These are phyloP conservation scores for Fusarium miscanthi DNA, from an alignment of 2,329 filamentous ascomycete species.

Conservation along the genomic window DNA sequence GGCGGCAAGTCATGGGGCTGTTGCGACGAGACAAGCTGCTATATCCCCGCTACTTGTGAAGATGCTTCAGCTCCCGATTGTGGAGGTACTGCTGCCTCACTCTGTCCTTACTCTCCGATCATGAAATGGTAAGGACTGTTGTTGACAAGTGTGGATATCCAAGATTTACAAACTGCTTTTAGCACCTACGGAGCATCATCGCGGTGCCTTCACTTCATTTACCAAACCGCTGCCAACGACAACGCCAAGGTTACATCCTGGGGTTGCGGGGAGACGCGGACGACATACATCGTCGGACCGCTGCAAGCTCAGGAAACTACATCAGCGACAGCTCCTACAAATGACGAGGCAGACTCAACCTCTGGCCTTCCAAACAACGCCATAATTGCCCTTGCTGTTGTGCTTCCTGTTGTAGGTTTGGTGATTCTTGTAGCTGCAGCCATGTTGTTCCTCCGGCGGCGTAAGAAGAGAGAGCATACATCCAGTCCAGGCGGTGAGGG, in stretches of 20 bases:
- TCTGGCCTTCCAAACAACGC: not conserved
- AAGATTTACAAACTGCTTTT: not conserved
- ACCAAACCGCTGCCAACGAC: not conserved
- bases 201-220: not conserved
- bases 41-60: not conserved
- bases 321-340: not conserved
- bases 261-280: not conserved
- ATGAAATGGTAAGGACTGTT: not conserved
- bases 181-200: not conserved
- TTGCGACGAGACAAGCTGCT: not conserved
- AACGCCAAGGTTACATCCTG: accelerated
- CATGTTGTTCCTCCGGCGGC: not conserved
- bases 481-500: not conserved
- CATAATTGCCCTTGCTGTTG: accelerated
- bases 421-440: not conserved
- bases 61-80: not conserved
- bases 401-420: not conserved
- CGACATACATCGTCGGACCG: not conserved
- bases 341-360: accelerated
- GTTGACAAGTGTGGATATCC: accelerated
- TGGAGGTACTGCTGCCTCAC: not conserved
- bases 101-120: not conserved
- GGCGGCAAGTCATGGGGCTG: not conserved
- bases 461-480: not conserved
- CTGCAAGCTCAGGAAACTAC: not conserved